A percentile compares a stretch with the other conserved stretches of the same genome.
These are phyloP conservation scores for Eremochloa ophiuroides DNA, from an alignment of 176 grass and related monocot species.

Conservation along the genomic window DNA sequence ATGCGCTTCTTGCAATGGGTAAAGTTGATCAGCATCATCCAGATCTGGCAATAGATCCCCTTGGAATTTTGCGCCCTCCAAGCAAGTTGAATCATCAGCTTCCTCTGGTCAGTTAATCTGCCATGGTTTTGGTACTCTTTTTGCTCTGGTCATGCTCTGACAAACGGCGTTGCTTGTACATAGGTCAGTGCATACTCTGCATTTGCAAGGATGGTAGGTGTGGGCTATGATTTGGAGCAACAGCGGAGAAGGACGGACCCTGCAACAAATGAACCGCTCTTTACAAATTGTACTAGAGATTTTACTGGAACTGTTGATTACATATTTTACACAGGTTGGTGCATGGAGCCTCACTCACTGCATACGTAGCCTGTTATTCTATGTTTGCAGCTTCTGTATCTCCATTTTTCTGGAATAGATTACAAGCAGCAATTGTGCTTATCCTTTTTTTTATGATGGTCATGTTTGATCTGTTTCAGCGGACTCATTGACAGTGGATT, in stretches of 20 bases:
- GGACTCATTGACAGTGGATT: constrained; percentile 93
- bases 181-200: constrained; percentile 99
- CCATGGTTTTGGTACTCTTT: background rate
- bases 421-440: background rate
- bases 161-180: constrained; percentile 10
- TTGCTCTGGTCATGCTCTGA: constrained; percentile 23
- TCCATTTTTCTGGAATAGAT: background rate
- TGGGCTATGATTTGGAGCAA: constrained; percentile 69
- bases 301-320: constrained; percentile 94
- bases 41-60: constrained; percentile 82
- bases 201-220: constrained; percentile 77
- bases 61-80: constrained; percentile 77
- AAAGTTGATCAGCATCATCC: constrained; percentile 97
- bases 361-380: constrained; percentile 23
- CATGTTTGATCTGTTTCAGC: constrained; percentile 51
- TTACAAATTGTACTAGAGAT: constrained; percentile 97
- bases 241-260: constrained; percentile 95
- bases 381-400: background rate
- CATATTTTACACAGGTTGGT: constrained; percentile 97
- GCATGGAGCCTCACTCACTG: background rate
- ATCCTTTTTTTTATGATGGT: constrained; percentile 32
- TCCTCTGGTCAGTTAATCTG: constrained; percentile 65
- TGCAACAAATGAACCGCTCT: constrained; percentile 90
- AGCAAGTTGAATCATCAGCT: constrained; percentile 97
- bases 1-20: constrained; percentile 81